phyloP scores from a whole-genome alignment of 257 asterid species.

The Eustoma russellianum region DNA sequence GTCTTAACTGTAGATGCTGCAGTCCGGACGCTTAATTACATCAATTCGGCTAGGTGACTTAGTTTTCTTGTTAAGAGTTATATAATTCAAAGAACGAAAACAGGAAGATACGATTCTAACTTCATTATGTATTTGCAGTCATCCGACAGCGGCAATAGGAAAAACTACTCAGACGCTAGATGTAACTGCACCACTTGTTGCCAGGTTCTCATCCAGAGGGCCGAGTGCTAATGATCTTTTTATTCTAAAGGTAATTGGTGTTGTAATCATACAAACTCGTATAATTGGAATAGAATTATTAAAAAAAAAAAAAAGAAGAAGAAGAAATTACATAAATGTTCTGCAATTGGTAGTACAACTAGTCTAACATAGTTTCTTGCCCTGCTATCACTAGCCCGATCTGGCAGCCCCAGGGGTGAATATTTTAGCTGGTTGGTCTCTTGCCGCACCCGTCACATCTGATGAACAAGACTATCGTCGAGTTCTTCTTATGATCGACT shows the following conservation, averaged over 20 bases:
- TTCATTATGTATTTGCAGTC: slow-evolving; percentile 9
- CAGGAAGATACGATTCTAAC: no score
- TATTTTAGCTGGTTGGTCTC: neutral
- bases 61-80: no score
- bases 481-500: neutral
- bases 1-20: neutral
- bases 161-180: slow-evolving; percentile 25
- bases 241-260: slow-evolving; percentile 37
- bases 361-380: no score
- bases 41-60: neutral
- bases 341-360: no score
- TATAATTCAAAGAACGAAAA: no score
- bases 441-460: neutral
- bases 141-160: slow-evolving; percentile 20
- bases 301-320: no score
- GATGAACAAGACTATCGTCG: neutral
- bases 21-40: neutral
- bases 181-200: slow-evolving; percentile 42
- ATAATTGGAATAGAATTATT: no score
- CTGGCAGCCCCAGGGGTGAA: no score
- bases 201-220: slow-evolving; percentile 53
- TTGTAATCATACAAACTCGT: no score
- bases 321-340: no score
- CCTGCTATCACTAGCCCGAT: no score
- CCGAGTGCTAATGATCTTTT: slow-evolving; percentile 55